phyloP scores from a whole-genome alignment of 192 early-diverging fungal species.

The Coemansia sp. region DNA sequence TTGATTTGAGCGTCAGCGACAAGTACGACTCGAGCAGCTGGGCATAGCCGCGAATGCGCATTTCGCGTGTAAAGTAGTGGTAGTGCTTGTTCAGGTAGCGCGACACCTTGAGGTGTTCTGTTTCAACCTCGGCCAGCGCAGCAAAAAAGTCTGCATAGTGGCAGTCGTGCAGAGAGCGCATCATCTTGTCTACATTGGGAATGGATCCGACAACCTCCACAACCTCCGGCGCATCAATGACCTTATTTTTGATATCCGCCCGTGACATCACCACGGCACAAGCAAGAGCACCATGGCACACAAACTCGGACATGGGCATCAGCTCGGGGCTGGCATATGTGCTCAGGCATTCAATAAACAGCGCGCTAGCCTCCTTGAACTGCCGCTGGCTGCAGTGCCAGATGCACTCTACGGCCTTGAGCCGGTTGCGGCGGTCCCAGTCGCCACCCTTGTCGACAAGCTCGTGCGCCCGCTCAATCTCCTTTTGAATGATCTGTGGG shows the following conservation, averaged over 20 bases:
- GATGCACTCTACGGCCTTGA: constrained; percentile 94
- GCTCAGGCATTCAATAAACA: constrained; percentile 92
- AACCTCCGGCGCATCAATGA: constrained; percentile 93
- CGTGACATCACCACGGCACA: constrained; percentile 83
- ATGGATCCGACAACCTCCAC: constrained; percentile 91
- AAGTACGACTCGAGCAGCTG: constrained; percentile 95
- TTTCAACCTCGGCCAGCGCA: constrained; percentile 82
- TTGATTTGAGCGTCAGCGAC: constrained; percentile 88
- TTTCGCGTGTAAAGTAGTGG: constrained; percentile 94
- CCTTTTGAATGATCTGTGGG: constrained; percentile 57
- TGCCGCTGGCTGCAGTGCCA: constrained; percentile 92
- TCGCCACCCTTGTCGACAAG: constrained; percentile 98
- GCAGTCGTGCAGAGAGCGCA: constrained; percentile 87
- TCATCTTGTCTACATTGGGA: constrained; percentile 77
- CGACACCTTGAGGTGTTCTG: constrained; percentile 65
- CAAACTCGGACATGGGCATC: constrained; percentile 97
- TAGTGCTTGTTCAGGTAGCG: constrained; percentile 84
- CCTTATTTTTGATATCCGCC: constrained; percentile 93
- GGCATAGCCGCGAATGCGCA: constrained; percentile 96
- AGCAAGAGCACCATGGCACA: constrained; percentile 89
- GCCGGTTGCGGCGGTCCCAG: constrained; percentile 98
- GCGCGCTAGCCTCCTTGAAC: constrained; percentile 87
- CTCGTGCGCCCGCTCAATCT: constrained; percentile 55
- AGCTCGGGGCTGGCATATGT: constrained; percentile 96
- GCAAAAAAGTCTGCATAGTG: constrained; percentile 92